These are phyloP conservation scores for Shiraia sp. DNA, from an alignment of 2,329 filamentous ascomycete genomes.

Conservation along the genomic window DNA sequence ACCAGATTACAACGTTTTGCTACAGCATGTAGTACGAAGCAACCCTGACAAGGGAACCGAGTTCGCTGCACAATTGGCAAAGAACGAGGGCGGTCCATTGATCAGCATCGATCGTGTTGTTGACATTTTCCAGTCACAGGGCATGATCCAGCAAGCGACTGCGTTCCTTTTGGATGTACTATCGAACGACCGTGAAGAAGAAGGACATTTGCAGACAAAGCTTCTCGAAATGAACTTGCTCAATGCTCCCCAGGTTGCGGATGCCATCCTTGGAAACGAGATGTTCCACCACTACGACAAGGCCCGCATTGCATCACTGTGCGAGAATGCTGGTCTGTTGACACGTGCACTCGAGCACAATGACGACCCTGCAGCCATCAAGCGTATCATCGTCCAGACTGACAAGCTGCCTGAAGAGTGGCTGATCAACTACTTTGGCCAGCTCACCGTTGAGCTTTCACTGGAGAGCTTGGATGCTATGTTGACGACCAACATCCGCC, in stretches of 20 bases:
- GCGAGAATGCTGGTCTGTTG: constrained; percentile 84
- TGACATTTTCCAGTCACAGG: constrained; percentile 97
- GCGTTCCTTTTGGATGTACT: constrained; percentile 96
- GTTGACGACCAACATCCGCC: constrained; percentile 94
- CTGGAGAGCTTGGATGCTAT: constrained; percentile 94
- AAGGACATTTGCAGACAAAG: constrained; percentile 89
- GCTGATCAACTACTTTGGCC: constrained; percentile 89
- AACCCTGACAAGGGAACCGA: constrained; percentile 94
- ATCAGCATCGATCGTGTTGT: constrained; percentile 94
- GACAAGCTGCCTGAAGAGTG: constrained; percentile 90
- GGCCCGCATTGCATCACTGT: constrained; percentile 82
- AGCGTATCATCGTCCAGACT: constrained; percentile 84
- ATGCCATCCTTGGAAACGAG: constrained; percentile 95
- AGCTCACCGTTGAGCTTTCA: constrained; percentile 92
- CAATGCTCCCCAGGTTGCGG: constrained; percentile 95
- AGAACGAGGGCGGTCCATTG: constrained; percentile 82
- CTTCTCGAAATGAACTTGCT: constrained; percentile 97
- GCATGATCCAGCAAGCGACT: constrained; percentile 96
- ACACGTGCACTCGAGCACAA: constrained; percentile 83
- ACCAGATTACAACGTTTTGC: constrained; percentile 90
- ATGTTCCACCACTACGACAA: constrained; percentile 99
- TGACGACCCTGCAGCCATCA: constrained; percentile 85
- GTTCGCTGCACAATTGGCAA: constrained; percentile 90
- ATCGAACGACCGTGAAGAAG: constrained; percentile 92
- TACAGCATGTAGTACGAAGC: constrained; percentile 81